phyloP scores from a whole-genome alignment of 805 yeast genomes.

The Naumovozyma dairenensis region DNA sequence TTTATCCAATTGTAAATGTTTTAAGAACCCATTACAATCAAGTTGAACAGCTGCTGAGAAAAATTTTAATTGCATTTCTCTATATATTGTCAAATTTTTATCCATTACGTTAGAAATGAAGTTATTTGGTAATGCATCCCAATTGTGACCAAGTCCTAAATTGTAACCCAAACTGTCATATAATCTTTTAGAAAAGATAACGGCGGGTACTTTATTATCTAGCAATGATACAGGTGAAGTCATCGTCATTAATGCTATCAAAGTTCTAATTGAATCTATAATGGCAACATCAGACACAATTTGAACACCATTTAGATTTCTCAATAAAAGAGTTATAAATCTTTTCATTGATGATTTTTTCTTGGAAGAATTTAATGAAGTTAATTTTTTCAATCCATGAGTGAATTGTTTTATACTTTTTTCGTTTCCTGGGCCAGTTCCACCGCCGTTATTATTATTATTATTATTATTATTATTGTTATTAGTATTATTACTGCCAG shows the following conservation, averaged over 20 bases:
- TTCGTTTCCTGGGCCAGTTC: too few species aligned
- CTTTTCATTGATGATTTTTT: constrained; percentile 14
- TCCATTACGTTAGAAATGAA: constrained; percentile 9
- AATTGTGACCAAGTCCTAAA: constrained; percentile 15
- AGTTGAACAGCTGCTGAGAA: constrained; percentile 19
- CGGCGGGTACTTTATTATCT: constrained; percentile 10
- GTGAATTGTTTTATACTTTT: constrained; percentile 13
- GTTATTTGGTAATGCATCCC: constrained; percentile 12
- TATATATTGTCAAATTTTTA: constrained; percentile 12
- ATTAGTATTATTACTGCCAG: neutral
- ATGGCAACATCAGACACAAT: constrained; percentile 18
- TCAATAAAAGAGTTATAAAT: constrained; percentile 18
- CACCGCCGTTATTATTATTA: neutral
- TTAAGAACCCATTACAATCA: constrained; percentile 22
- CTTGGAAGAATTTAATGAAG: constrained; percentile 8
- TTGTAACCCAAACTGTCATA: constrained; percentile 13
- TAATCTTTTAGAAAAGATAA: constrained; percentile 15
- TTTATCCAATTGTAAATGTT: constrained; percentile 13
- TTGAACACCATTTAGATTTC: constrained; percentile 20
- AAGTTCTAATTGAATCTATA: constrained; percentile 18
- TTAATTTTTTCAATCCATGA: constrained; percentile 21
- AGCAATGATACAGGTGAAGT: constrained; percentile 14
- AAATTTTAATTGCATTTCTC: constrained; percentile 17
- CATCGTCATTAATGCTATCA: constrained; percentile 14
- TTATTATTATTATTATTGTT: neutral